These are phyloP conservation scores for Candida maris DNA, from an alignment of 805 yeast genomes.

Conservation along the genomic window DNA sequence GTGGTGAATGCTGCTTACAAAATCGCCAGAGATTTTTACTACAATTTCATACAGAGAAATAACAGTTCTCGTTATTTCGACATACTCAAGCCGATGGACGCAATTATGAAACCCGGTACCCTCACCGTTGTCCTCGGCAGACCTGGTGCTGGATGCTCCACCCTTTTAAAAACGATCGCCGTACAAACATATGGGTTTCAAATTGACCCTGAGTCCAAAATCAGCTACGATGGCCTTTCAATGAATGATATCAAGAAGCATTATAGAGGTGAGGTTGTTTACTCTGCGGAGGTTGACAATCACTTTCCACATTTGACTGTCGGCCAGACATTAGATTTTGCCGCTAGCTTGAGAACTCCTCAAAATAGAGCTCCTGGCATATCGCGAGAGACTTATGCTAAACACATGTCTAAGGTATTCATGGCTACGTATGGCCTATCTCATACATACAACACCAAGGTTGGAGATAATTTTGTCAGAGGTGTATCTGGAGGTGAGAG, in stretches of 20 bases:
- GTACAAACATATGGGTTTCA: constrained; percentile 58
- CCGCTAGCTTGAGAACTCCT: constrained; percentile 61
- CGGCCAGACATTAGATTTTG: constrained; percentile 60
- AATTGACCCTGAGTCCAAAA: constrained; percentile 41
- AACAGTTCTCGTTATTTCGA: constrained; percentile 39
- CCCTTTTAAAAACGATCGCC: constrained; percentile 57
- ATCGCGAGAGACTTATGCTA: constrained; percentile 51
- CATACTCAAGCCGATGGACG: constrained; percentile 66
- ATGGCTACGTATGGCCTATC: constrained; percentile 31
- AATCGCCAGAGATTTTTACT: constrained; percentile 28
- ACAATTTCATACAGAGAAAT: constrained; percentile 23
- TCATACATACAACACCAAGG: constrained; percentile 55
- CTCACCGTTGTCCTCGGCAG: constrained; percentile 71
- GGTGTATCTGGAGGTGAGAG: constrained; percentile 71
- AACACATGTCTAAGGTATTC: constrained; percentile 44
- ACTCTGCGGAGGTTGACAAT: constrained; percentile 63
- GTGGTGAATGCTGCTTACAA: constrained; percentile 43
- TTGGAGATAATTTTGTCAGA: constrained; percentile 60
- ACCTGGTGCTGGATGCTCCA: constrained; percentile 81
- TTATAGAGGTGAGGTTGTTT: constrained; percentile 66
- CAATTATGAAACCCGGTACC: constrained; percentile 57
- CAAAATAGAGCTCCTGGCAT: constrained; percentile 57
- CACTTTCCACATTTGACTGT: constrained; percentile 71
- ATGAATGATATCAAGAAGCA: constrained; percentile 47
- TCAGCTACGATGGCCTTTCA: constrained; percentile 54